Base-by-base conservation (phyloP, 257 asterid species). In the Capsicum chinense region DNA sequence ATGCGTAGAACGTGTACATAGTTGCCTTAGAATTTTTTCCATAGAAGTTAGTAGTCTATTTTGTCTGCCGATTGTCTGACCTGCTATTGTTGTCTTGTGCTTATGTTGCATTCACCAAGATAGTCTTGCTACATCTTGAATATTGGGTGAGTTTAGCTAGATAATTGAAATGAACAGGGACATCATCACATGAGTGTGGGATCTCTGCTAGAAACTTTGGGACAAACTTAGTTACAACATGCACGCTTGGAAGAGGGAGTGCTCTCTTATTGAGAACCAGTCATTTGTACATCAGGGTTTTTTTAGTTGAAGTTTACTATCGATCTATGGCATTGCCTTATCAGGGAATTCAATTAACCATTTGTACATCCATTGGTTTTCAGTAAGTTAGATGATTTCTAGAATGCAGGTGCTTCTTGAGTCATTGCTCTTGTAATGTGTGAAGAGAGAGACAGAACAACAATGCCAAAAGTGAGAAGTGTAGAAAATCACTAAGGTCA, bases 331-430 rank as follows among this genome's bases (percentile, higher is more conserved):
- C 33, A 26, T 26, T 26, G 33, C 2, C 33, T 26, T 26, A 26
- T 26, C 33, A 26, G 33, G 33, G 33, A 26, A 26, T 26, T 26
- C 33, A 26, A 26, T 26, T 26, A 26, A n/a, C 79, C 37, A 12
- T n/a, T 71, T 71, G 13, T 10, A 35, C 73, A 66, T 66, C 8
- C 9, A 68, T 17, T 42, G 17, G 79, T 70, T 70, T 70, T 69
- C 47, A 37, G 6, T 69, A 39, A 66, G 5, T 66, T 67, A 14
- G 21, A 50, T 7, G 7, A 50, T 52, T 26, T 76, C 47, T 52
- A 76, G 81, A 76, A 52, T 76, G 7, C 13, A 21, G 63, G 63
- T 76, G 81, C 47, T 50, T 76, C 81, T 76, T 76, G 44, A 48
- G 44, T 19, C 6, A 12, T 21, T n/a, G n/a, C 56, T 48, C 42